Conservation (phyloP, 495 filamentous ascomycete species). For the Penicillium pancosmium region DNA sequence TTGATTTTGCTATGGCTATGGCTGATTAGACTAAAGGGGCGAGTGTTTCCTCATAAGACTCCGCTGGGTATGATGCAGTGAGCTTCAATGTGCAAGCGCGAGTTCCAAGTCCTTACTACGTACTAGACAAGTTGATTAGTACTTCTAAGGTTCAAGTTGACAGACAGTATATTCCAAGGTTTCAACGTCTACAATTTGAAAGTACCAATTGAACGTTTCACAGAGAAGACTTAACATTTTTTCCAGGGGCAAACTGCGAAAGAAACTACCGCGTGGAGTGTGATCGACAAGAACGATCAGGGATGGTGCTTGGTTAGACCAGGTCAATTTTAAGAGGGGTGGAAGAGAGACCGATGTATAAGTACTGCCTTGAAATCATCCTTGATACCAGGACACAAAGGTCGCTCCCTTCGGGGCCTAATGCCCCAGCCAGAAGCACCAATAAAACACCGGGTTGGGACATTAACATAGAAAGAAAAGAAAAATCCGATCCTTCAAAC, state of each 20-base stretch:
- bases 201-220: background rate
- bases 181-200: background rate
- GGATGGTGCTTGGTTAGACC: conserved; percentile 11
- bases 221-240: conserved; percentile 15
- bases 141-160: background rate
- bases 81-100: no score
- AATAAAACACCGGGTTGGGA: conserved; percentile 13
- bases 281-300: conserved; percentile 22
- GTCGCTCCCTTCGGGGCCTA: conserved; percentile 16
- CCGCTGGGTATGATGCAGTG: no score
- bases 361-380: conserved; percentile 9
- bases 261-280: conserved; percentile 20
- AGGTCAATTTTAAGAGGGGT: background rate
- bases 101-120: no score
- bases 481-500: conserved; percentile 38
- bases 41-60: no score
- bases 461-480: conserved; percentile 34
- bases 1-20: no score
- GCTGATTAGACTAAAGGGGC: no score
- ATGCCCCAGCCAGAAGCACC: conserved; percentile 16
- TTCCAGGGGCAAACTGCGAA: conserved; percentile 25
- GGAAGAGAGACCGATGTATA: conserved; percentile 7
- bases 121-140: background rate
- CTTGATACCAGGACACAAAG: conserved; percentile 19
- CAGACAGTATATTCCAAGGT: background rate